Conservation (phyloP, 805 yeast genomes). For the Suhomyces emberorum region DNA sequence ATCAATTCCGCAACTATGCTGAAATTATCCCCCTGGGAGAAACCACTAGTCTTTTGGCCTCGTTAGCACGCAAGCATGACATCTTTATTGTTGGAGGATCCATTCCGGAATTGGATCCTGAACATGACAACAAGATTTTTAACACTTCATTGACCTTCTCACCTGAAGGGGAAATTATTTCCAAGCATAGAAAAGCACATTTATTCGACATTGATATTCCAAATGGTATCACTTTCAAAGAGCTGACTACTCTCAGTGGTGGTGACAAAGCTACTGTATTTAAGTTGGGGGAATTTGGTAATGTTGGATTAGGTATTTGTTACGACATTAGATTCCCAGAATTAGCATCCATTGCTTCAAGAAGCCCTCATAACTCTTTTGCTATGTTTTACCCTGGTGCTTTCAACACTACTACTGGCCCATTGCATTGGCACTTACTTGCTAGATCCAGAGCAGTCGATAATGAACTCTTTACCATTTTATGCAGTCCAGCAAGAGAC, state of each 20-base stretch:
- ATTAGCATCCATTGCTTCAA: conserved; percentile 64
- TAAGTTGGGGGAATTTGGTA: conserved; percentile 60
- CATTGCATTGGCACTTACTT: conserved; percentile 75
- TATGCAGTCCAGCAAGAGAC: conserved; percentile 90
- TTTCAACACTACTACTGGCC: conserved; percentile 81
- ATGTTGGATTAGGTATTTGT: conserved; percentile 82
- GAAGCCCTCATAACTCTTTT: conserved; percentile 57
- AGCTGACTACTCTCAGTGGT: conserved; percentile 68
- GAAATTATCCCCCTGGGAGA: conserved; percentile 81
- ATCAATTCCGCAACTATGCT: conserved; percentile 82
- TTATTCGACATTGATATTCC: conserved; percentile 92
- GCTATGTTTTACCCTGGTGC: conserved; percentile 85
- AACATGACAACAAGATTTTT: conserved; percentile 44
- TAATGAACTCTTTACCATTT: conserved; percentile 65
- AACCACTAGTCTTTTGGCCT: conserved; percentile 57
- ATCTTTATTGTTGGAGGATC: conserved; percentile 86
- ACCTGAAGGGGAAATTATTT: conserved; percentile 71
- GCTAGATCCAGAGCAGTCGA: conserved; percentile 75
- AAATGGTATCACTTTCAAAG: conserved; percentile 83
- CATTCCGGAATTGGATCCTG: conserved; percentile 67
- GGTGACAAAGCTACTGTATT: conserved; percentile 82
- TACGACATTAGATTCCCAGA: conserved; percentile 83
- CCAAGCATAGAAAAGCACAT: conserved; percentile 88
- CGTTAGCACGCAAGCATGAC: conserved; percentile 60
- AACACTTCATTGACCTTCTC: conserved; percentile 51